Evolutionary conservation across 768 basidiomycete genomes (phyloP), one percentile per base, ranked within the genome.

Genomic region (Megacollybia marginata): DNA sequence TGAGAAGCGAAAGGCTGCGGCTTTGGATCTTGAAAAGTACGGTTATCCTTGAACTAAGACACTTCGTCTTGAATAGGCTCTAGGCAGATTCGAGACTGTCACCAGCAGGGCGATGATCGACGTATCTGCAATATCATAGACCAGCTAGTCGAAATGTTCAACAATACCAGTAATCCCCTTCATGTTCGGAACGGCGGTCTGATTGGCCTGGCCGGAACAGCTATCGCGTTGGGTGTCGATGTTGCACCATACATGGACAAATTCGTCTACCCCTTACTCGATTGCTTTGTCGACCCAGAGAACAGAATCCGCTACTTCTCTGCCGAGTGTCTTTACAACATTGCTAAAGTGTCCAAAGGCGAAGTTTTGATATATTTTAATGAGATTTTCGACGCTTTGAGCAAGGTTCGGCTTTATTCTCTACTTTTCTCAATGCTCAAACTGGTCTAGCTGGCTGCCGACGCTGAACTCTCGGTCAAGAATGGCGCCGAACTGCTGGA

Each of bases 361-460:
- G 95, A 97, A 65, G 85, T 98, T 32, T 71, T 99, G 50, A 82
- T 97, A 12, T 96, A 94, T 63, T 99, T 97, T 72, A 99, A 99
- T 61, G 92, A 94, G 50, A 92, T 98, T 49, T 99, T 99, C 58
- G 96, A 98, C 67, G 88, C 93, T 1, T 75, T 98, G 53, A 93
- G 91, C 74, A 98, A 97, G 75, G 95, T 94, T 59, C 50, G 79
- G 59, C n/a, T 42, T 19, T 35, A 44, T 45, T n/a, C 23, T 42
- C 20, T 48, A 45, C 60, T 11, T 50, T 32, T 46, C 6, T 40
- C 38, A 40, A 40, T 13, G 18, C 15, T 28, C 23, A 13, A 8
- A 38, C 31, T 51, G 11, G 35, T 49, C 16, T 60, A 98, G 95
- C 89, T 99, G 52, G 89, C 92, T 9, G 91, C 95, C 18, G 96